Evolutionary conservation across 202 grass and related monocot species (phyloP), one percentile per base, ranked within the genome.

Genomic region (Musa balbisiana): DNA sequence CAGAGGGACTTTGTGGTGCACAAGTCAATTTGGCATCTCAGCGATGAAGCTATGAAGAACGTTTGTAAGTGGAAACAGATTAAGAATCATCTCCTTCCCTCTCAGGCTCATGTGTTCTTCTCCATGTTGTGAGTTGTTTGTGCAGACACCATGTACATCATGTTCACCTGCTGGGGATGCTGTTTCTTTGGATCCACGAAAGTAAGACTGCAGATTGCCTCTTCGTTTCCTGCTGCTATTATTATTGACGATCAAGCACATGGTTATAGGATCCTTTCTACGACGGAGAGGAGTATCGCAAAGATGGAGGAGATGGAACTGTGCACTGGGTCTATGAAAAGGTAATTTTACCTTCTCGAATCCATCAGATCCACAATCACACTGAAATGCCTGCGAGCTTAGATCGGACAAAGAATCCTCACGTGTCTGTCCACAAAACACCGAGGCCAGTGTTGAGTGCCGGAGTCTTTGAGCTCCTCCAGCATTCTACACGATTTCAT

Each of bases 11-110:
- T 83, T 76, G 75, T 91, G 49, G 90, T 97, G 24, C 79, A 82
- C 88, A 93, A 97, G 69, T 91, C 90, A 17, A 87, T 93, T 77
- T 97, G 86, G 86, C 93, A 97, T 74, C 82, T 97, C 82, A 91
- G 88, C 76, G 93, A 97, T 74, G 51, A 69, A 2, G 50, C 78
- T 59, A 81, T 97, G 49, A 93, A 93, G 82, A 93, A 82, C 80
- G 85, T 89, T 74, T 97, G 93, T 97, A 69, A 84, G 93, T 87
- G 67, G 22, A 63, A 68, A 22, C 3, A 56, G 29, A 2, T 25
- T 29, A 68, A 8, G 9, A 15, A 9, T 15, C 11, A 12, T 50
- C 24, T 26, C 3, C 54, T 67, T 49, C 25, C 33, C 10, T 19
- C 21, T 33, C 19, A 19, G 2, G 25, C 62, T 23, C 49, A 14